Conservation (phyloP, 139 green algal species). For the Coccomyxa sp. region DNA sequence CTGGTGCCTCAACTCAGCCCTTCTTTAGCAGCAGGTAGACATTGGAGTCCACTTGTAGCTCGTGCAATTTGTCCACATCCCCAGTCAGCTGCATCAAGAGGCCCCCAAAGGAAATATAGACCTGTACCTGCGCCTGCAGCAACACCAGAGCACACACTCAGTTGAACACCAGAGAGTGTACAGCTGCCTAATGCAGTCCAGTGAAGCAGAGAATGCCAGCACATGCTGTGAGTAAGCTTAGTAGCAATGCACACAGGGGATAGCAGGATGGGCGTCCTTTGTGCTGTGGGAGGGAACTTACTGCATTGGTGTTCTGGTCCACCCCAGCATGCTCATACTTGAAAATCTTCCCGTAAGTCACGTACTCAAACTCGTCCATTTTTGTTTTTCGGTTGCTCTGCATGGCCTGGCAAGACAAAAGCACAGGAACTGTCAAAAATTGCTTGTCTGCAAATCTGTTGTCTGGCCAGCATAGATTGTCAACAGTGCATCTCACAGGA, state of each 20-base stretch:
- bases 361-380: conserved; percentile 94
- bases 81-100: conserved; percentile 89
- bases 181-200: too few species aligned
- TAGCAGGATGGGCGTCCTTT: too few species aligned
- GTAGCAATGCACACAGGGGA: too few species aligned
- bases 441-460: too few species aligned
- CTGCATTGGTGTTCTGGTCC: too few species aligned
- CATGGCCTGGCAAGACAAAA: conserved; percentile 29
- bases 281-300: too few species aligned
- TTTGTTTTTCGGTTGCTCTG: conserved; percentile 50
- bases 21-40: conserved; percentile 90
- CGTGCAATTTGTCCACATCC: conserved; percentile 76
- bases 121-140: conserved; percentile 50
- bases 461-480: not conserved
- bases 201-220: too few species aligned
- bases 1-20: conserved; percentile 36
- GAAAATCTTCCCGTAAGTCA: conserved; percentile 93
- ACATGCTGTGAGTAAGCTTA: too few species aligned
- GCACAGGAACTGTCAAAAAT: not conserved
- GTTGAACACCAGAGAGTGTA: not conserved
- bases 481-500: not conserved
- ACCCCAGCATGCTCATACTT: conserved; percentile 57
- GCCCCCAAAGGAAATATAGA: conserved; percentile 84
- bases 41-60: conserved; percentile 79
- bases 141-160: not conserved